These are phyloP conservation scores for Globisporangium abappressorium DNA, from an alignment of 352 stramenopile species.

Conservation along the genomic window DNA sequence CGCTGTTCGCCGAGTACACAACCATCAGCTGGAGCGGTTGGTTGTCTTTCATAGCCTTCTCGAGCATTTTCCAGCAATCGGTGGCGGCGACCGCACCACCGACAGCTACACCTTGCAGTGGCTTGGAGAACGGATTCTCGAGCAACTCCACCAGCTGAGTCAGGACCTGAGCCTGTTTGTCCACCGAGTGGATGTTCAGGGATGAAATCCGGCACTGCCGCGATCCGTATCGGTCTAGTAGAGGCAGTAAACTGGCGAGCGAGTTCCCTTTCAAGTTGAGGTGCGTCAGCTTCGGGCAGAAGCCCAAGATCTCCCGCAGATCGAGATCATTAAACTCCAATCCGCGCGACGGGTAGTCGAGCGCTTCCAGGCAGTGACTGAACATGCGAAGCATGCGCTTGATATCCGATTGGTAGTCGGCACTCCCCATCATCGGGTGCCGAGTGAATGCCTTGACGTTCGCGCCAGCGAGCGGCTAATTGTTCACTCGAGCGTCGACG, in stretches of 20 bases:
- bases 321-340: not conserved
- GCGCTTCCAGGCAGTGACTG: not conserved
- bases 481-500: not conserved
- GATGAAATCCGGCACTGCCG: not conserved
- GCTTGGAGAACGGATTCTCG: not conserved
- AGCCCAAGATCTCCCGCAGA: not conserved
- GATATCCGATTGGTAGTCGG: not conserved
- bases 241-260: not conserved
- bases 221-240: not conserved
- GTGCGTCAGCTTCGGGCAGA: not conserved
- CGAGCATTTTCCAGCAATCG: not conserved
- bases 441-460: not conserved
- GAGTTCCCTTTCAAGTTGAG: not conserved
- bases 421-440: not conserved
- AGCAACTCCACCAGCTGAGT: not conserved
- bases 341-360: not conserved
- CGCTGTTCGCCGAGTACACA: not conserved
- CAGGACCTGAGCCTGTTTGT: too few species aligned
- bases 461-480: not conserved
- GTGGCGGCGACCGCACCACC: not conserved
- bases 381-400: not conserved
- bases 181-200: too few species aligned
- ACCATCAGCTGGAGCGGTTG: not conserved
- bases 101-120: not conserved
- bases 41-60: not conserved